phyloP scores from a whole-genome alignment of 176 grass and related monocot genomes.

The Aegilops bicornis region DNA sequence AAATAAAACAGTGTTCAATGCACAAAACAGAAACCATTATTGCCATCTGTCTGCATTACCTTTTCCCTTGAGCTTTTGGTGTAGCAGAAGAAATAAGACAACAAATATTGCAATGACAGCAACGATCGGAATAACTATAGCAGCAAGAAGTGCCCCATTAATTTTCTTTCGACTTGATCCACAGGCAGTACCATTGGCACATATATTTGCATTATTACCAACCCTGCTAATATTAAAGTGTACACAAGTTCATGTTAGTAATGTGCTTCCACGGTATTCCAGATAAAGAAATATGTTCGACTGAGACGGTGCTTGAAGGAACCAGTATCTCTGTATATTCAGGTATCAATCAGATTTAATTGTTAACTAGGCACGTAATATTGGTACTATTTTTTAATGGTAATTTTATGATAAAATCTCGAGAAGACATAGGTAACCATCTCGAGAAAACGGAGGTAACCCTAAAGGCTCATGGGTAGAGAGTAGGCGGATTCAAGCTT shows the following conservation, averaged over 20 bases:
- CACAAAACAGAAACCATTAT: not conserved
- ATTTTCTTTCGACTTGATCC: constrained; percentile 25
- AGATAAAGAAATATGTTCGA: constrained; percentile 13
- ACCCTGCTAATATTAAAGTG: constrained; percentile 21
- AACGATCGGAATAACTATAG: constrained; percentile 18
- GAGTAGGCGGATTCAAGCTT: not conserved
- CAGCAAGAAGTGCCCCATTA: constrained; percentile 11
- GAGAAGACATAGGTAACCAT: not conserved
- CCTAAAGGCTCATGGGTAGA: not conserved
- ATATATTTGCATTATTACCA: constrained; percentile 38
- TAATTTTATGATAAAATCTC: not conserved
- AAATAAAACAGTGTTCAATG: not conserved
- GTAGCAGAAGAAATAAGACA: constrained; percentile 8
- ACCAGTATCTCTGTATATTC: not conserved
- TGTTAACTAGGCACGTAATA: not conserved
- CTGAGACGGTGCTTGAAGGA: not conserved
- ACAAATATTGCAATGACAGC: constrained; percentile 8
- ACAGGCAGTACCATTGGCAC: constrained; percentile 5
- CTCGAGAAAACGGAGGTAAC: not conserved
- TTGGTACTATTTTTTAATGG: not conserved
- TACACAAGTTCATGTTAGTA: constrained; percentile 6
- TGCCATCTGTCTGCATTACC: constrained; percentile 14
- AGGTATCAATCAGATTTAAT: not conserved
- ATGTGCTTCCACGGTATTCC: constrained; percentile 18
- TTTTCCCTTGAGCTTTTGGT: constrained; percentile 1